Conservation (phyloP, 345 rosid genomes). For the Pistacia vera region DNA sequence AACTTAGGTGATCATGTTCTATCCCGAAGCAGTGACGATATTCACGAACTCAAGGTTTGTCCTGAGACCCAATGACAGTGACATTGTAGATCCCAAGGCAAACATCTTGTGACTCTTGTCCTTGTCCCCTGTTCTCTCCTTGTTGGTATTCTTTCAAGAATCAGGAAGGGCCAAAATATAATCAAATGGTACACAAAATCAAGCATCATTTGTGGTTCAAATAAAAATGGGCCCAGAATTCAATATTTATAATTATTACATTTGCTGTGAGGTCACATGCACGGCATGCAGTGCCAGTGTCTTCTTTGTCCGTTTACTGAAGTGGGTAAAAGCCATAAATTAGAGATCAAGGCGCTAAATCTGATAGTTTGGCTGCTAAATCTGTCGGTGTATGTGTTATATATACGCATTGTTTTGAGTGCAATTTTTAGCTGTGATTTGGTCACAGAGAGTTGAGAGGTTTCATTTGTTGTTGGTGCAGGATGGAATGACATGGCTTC, state of each 20-base stretch:
- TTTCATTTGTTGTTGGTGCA: constrained; percentile 25
- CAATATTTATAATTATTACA: background rate
- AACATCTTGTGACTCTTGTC: constrained; percentile 10
- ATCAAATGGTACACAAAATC: background rate
- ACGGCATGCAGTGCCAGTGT: background rate
- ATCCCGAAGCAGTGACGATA: background rate
- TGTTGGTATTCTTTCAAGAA: background rate
- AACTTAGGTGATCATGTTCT: background rate
- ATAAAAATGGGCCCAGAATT: background rate
- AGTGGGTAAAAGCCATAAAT: background rate
- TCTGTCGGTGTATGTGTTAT: background rate
- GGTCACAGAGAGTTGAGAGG: background rate
- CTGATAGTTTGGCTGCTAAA: background rate
- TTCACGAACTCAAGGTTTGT: background rate
- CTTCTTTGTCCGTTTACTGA: background rate
- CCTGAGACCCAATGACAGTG: background rate
- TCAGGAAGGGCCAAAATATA: background rate
- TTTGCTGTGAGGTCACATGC: constrained; percentile 1
- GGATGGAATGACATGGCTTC: constrained; percentile 95
- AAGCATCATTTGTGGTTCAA: background rate
- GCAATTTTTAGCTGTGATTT: background rate
- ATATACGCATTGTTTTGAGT: background rate
- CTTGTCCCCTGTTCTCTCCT: background rate
- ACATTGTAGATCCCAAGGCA: background rate
- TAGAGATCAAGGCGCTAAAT: background rate